Evolutionary conservation across 2,329 filamentous ascomycete species (phyloP).

Genomic region (Diaporthe amygdali): DNA sequence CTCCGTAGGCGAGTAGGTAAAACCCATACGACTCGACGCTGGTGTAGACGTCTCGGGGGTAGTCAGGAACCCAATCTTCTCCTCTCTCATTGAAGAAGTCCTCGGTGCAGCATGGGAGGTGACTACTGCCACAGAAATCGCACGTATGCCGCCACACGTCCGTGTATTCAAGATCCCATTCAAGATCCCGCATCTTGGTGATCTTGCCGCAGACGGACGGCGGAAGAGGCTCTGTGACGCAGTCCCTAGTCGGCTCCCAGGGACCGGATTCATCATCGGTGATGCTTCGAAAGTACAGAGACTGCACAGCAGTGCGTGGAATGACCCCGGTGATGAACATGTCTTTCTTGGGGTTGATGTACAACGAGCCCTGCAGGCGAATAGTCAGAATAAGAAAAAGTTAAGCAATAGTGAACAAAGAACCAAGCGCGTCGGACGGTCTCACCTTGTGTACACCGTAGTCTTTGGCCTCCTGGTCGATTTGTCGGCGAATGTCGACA

Average conservation of each 20-base stretch:
- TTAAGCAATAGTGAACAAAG: neutral
- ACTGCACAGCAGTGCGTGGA: neutral
- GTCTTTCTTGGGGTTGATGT: constrained; percentile 3
- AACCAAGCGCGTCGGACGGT: neutral
- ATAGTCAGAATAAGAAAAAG: neutral
- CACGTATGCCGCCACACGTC: neutral
- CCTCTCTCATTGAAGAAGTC: neutral
- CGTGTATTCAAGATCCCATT: constrained; percentile 2
- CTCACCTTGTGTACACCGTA: neutral
- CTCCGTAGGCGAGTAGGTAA: neutral
- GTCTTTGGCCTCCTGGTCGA: neutral
- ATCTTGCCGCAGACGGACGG: neutral
- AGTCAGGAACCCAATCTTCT: neutral
- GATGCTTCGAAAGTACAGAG: neutral
- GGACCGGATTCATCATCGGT: neutral
- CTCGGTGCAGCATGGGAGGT: neutral
- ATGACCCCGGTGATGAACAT: constrained; percentile 1
- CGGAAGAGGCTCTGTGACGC: neutral
- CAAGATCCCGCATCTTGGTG: neutral
- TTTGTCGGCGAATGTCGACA: neutral
- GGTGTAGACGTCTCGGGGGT: neutral
- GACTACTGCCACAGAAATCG: neutral
- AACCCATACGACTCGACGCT: neutral
- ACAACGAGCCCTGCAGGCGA: neutral
- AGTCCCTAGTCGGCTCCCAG: neutral